Evolutionary conservation across 2,329 filamentous ascomycete genomes (phyloP).

Genomic region (Pseudocercospora crystallina): DNA sequence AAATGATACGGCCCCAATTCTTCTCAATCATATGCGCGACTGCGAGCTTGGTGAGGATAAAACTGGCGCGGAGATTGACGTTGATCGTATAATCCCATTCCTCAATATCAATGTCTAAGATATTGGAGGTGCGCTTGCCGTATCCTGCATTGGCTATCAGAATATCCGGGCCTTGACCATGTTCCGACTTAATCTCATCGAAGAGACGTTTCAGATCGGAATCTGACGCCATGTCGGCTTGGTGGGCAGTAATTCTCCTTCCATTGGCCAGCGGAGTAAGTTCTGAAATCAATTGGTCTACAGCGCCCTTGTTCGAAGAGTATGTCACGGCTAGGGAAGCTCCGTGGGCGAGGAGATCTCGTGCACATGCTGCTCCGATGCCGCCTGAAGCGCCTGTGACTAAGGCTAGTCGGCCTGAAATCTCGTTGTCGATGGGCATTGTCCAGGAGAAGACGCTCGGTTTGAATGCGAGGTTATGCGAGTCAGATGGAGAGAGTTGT

Average conservation of each 20-base stretch:
- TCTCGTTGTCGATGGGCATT: conserved; percentile 35
- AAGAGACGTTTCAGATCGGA: conserved; percentile 57
- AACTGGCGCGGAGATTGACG: conserved; percentile 63
- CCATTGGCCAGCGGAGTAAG: conserved; percentile 25
- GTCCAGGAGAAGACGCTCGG: not conserved
- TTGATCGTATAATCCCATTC: conserved; percentile 65
- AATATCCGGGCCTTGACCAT: conserved; percentile 60
- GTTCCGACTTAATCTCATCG: conserved; percentile 52
- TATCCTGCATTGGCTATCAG: conserved; percentile 67
- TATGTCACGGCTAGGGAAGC: conserved; percentile 61
- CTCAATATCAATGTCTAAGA: conserved; percentile 59
- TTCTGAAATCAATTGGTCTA: conserved; percentile 45
- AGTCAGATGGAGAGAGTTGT: too few species aligned
- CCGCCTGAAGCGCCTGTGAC: conserved; percentile 61
- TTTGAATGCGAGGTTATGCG: too few species aligned
- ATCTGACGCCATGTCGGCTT: conserved; percentile 58
- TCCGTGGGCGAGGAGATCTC: conserved; percentile 53
- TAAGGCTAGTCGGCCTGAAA: conserved; percentile 56
- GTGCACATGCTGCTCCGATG: conserved; percentile 61
- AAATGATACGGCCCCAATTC: conserved; percentile 64
- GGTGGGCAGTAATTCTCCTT: conserved; percentile 54
- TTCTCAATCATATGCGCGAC: conserved; percentile 61
- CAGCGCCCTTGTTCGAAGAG: conserved; percentile 50
- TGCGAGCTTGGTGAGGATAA: conserved; percentile 61
- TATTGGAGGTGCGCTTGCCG: conserved; percentile 56